A percentile compares a stretch with the other conserved stretches of the same genome.
Evolutionary conservation across 768 basidiomycete genomes (phyloP).

Genomic region (Coprinopsis cinerea): DNA sequence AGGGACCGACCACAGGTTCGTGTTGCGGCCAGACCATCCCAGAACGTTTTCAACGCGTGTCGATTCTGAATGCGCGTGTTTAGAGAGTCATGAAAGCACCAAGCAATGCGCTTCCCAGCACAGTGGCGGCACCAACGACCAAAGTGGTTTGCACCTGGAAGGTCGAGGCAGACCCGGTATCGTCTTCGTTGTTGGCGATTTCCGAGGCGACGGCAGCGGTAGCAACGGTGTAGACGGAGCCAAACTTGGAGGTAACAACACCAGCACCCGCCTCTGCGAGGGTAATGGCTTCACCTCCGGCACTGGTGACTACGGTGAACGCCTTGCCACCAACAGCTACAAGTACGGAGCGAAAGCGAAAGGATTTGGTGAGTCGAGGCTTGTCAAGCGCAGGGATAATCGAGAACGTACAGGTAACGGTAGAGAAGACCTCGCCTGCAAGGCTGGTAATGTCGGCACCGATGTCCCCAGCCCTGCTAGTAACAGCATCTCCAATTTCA

Average conservation of each 20-base stretch:
- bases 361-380: background rate
- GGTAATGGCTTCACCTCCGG: slow-evolving; percentile 54
- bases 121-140: slow-evolving; percentile 27
- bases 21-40: too few relatives aligned
- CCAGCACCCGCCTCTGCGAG: slow-evolving; percentile 41
- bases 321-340: slow-evolving; percentile 50
- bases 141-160: slow-evolving; percentile 24
- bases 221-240: slow-evolving; percentile 47
- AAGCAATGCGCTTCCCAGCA: slow-evolving; percentile 33
- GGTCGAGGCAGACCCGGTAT: slow-evolving; percentile 21
- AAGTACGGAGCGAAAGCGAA: background rate
- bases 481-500: slow-evolving; percentile 22
- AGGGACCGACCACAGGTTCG: too few relatives aligned
- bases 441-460: slow-evolving; percentile 19
- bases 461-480: slow-evolving; percentile 25
- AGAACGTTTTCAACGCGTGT: too few relatives aligned
- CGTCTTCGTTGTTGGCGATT: slow-evolving; percentile 15
- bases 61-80: slow-evolving; percentile 4
- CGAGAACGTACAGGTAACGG: slow-evolving; percentile 33
- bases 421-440: slow-evolving; percentile 28
- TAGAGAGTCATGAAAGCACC: slow-evolving; percentile 36
- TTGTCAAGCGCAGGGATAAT: background rate
- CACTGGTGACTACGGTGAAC: slow-evolving; percentile 51
- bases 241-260: slow-evolving; percentile 45
- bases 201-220: slow-evolving; percentile 25